A percentile compares a stretch with the other conserved stretches of the same genome.
phyloP scores from a whole-genome alignment of 805 yeast genomes.

The Starmerella potacharoeniae region DNA sequence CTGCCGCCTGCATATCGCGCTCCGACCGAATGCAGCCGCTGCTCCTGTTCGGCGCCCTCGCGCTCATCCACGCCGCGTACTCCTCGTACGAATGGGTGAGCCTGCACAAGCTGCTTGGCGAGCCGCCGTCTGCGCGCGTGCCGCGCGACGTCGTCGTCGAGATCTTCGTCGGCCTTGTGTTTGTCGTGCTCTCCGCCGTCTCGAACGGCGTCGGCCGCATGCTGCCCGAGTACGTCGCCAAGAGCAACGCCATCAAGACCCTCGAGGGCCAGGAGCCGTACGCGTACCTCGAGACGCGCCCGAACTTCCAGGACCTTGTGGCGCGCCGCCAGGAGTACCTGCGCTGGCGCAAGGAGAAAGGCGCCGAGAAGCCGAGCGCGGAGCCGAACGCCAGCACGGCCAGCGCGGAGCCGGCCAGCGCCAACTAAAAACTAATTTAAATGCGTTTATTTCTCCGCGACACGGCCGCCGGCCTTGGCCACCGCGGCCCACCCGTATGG shows the following conservation, averaged over 20 bases:
- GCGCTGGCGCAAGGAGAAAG: slow-evolving; percentile 20
- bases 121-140: background rate
- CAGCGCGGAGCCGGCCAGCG: background rate
- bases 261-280: slow-evolving; percentile 38
- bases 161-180: slow-evolving; percentile 36
- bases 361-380: background rate
- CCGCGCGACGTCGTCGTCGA: slow-evolving; percentile 37
- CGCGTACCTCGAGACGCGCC: slow-evolving; percentile 39
- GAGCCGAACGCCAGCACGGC: too few relatives aligned
- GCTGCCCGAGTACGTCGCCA: slow-evolving; percentile 38
- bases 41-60: slow-evolving; percentile 4
- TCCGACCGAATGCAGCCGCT: background rate
- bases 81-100: slow-evolving; percentile 17
- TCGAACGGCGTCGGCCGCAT: slow-evolving; percentile 30
- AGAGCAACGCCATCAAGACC: slow-evolving; percentile 41
- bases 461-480: background rate
- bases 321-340: slow-evolving; percentile 37
- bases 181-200: slow-evolving; percentile 32
- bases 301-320: slow-evolving; percentile 41
- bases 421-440: background rate
- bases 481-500: background rate
- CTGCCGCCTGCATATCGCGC: background rate
- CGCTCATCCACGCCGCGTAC: slow-evolving; percentile 14
- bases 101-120: slow-evolving; percentile 3
- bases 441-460: too few relatives aligned